phyloP scores from a whole-genome alignment of 2,329 filamentous ascomycete genomes.

The Lachnellula arida region DNA sequence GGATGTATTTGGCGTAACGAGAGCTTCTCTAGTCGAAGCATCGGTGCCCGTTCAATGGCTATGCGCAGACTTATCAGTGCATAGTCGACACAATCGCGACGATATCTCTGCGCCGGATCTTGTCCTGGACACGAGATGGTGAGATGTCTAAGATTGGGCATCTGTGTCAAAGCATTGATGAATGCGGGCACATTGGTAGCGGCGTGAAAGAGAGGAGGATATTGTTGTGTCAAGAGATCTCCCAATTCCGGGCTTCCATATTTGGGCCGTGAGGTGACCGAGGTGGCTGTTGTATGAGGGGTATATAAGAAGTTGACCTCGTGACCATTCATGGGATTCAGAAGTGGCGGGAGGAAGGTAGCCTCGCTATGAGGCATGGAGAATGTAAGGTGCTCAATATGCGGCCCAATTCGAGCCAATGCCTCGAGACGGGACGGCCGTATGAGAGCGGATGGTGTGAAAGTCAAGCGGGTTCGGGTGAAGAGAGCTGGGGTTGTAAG shows the following conservation, averaged over 20 bases:
- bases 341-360: slow-evolving; percentile 78
- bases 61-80: slow-evolving; percentile 83
- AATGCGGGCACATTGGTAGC: slow-evolving; percentile 85
- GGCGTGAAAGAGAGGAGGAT: slow-evolving; percentile 83
- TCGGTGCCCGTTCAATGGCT: slow-evolving; percentile 67
- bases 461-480: slow-evolving; percentile 62
- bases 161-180: slow-evolving; percentile 64
- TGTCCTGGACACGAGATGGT: slow-evolving; percentile 73
- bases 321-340: slow-evolving; percentile 70
- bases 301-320: slow-evolving; percentile 80
- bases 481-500: slow-evolving; percentile 67
- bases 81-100: slow-evolving; percentile 78
- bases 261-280: slow-evolving; percentile 60
- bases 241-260: slow-evolving; percentile 77
- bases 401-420: slow-evolving; percentile 69
- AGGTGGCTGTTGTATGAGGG: slow-evolving; percentile 64
- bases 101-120: slow-evolving; percentile 62
- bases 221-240: slow-evolving; percentile 78
- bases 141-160: slow-evolving; percentile 69
- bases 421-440: slow-evolving; percentile 68
- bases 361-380: slow-evolving; percentile 69
- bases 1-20: slow-evolving; percentile 72
- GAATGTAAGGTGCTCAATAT: slow-evolving; percentile 76
- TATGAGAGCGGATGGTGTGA: slow-evolving; percentile 71
- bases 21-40: slow-evolving; percentile 62